Conservation (phyloP, 345 rosid species). For the Orychophragmus violaceus region DNA sequence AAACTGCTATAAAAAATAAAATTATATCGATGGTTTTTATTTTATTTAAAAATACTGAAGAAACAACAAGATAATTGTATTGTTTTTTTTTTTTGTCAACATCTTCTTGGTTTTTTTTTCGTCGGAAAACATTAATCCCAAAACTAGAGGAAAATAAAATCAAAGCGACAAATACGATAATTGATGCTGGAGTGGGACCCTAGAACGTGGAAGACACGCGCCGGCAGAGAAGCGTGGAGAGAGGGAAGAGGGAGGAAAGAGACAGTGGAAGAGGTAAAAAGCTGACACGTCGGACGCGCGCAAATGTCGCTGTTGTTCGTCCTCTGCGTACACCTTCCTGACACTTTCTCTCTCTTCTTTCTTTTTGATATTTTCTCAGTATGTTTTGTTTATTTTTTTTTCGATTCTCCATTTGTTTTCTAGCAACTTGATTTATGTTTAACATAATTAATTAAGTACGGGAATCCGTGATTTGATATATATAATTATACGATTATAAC, state of each 20-base stretch:
- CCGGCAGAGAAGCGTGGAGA: slow-evolving; percentile 28
- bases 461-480: not conserved
- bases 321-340: slow-evolving; percentile 26
- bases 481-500: not conserved
- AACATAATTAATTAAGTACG: not conserved
- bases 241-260: slow-evolving; percentile 23
- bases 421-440: not conserved
- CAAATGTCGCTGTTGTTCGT: slow-evolving; percentile 69
- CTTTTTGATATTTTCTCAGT: not conserved
- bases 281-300: slow-evolving; percentile 95
- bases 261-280: slow-evolving; percentile 49
- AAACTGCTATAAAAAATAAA: no score
- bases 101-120: no score
- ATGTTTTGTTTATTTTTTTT: not conserved
- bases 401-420: not conserved
- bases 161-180: not conserved
- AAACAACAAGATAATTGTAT: no score
- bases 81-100: no score
- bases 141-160: not conserved
- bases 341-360: slow-evolving; percentile 2
- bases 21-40: no score
- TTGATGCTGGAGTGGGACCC: slow-evolving; percentile 19
- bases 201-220: slow-evolving; percentile 17
- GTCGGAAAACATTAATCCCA: no score
- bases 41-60: no score